phyloP scores from a whole-genome alignment of 805 yeast species.

The Saccharomycopsis olivae region DNA sequence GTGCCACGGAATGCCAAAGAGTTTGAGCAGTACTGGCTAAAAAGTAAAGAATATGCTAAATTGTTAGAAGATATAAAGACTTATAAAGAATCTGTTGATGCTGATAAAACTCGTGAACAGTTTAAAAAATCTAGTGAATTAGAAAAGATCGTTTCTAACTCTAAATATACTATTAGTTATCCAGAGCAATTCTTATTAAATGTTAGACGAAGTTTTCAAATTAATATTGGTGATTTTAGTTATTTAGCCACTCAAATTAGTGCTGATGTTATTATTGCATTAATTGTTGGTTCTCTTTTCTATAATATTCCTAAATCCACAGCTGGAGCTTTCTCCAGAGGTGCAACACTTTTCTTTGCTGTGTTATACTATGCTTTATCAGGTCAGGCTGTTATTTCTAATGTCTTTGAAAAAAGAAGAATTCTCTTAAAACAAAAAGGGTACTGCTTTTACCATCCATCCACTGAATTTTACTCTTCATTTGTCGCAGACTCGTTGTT shows the following conservation, averaged over 20 bases:
- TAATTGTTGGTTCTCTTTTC: constrained; percentile 51
- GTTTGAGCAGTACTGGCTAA: constrained; percentile 54
- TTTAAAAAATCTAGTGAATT: constrained; percentile 32
- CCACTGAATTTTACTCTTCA: constrained; percentile 53
- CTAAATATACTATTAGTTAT: constrained; percentile 36
- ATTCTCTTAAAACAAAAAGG: constrained; percentile 55
- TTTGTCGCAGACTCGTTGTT: constrained; percentile 48
- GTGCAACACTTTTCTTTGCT: constrained; percentile 53
- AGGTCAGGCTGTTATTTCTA: constrained; percentile 50
- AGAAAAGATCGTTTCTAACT: constrained; percentile 25
- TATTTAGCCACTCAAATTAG: constrained; percentile 40
- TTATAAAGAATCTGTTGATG: constrained; percentile 32
- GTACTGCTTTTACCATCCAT: constrained; percentile 50
- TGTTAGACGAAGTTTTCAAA: constrained; percentile 41
- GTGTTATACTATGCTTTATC: constrained; percentile 50
- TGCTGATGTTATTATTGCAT: constrained; percentile 46
- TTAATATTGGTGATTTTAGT: constrained; percentile 46
- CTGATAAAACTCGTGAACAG: constrained; percentile 27
- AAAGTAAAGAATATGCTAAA: constrained; percentile 39
- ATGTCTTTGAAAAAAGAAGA: constrained; percentile 49
- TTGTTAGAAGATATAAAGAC: constrained; percentile 41
- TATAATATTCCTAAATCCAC: constrained; percentile 41
- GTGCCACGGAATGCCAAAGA: constrained; percentile 48
- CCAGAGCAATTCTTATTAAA: constrained; percentile 41
- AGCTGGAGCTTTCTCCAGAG: constrained; percentile 48